These are phyloP conservation scores for Amylostereum areolatum DNA, from an alignment of 1,284 basidiomycete species.

Conservation along the genomic window DNA sequence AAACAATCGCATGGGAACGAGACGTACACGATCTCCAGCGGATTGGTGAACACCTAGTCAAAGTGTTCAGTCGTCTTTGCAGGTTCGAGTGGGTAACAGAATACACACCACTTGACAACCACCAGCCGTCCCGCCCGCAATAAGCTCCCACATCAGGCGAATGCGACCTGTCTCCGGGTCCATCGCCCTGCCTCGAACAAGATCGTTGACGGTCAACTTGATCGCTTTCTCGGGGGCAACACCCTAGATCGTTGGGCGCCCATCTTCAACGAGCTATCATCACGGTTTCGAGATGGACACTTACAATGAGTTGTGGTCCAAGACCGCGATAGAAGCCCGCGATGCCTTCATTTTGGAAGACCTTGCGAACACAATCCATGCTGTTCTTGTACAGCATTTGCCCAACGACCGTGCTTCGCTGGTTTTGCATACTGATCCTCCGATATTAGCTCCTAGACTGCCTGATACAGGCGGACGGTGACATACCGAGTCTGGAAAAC, in stretches of 20 bases:
- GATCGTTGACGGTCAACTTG: conserved; percentile 94
- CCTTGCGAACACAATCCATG: conserved; percentile 89
- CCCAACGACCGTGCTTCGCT: conserved; percentile 90
- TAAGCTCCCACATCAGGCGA: conserved; percentile 78
- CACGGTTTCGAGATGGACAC: conserved; percentile 20
- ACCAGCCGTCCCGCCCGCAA: conserved; percentile 91
- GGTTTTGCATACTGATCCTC: conserved; percentile 85
- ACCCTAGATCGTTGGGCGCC: conserved; percentile 46
- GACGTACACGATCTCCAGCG: conserved; percentile 82
- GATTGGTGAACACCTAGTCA: conserved; percentile 87
- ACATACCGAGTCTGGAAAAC: conserved; percentile 56
- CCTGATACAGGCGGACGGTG: background rate
- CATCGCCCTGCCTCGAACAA: conserved; percentile 78
- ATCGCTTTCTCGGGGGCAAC: conserved; percentile 99
- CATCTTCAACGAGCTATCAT: background rate
- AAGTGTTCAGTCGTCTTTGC: conserved; percentile 11
- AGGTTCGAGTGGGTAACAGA: background rate
- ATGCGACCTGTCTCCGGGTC: conserved; percentile 96
- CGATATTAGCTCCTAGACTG: conserved; percentile 1
- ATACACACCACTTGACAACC: conserved; percentile 92
- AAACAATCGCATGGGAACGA: background rate
- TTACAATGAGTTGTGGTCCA: conserved; percentile 87
- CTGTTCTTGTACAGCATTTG: conserved; percentile 94
- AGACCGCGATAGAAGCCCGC: conserved; percentile 95
- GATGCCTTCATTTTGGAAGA: conserved; percentile 92